Conservation (phyloP, 805 yeast genomes). For the Kodamaea nitidulidarum region DNA sequence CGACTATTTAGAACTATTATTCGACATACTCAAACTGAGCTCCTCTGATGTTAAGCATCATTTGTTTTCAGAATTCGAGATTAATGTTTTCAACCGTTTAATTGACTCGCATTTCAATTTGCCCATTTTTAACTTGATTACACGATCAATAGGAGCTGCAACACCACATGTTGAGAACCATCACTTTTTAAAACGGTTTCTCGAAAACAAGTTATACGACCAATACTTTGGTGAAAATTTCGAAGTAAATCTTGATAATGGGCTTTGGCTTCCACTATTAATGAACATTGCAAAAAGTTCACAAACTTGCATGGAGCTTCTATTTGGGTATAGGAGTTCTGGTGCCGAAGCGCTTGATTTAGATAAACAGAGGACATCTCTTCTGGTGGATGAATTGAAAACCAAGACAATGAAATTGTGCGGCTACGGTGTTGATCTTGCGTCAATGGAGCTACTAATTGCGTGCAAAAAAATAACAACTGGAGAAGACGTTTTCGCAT, state of each 20-base stretch:
- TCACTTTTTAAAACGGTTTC: neutral
- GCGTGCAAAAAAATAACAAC: neutral
- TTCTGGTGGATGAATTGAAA: constrained; percentile 10
- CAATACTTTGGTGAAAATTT: neutral
- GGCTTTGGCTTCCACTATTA: neutral
- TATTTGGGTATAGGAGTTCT: neutral
- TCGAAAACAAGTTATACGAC: neutral
- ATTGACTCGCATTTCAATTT: too few relatives aligned
- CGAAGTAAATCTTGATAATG: neutral
- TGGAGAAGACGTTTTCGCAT: constrained; percentile 2
- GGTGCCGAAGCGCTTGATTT: neutral
- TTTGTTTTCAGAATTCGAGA: constrained; percentile 1
- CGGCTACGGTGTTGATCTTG: neutral
- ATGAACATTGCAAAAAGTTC: neutral
- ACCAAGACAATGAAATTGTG: constrained; percentile 15
- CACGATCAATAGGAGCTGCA: neutral
- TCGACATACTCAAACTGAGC: neutral
- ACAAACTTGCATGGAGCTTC: neutral
- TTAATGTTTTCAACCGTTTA: neutral
- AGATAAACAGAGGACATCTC: neutral
- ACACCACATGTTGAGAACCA: neutral
- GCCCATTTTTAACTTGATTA: too few relatives aligned
- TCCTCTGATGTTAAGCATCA: neutral
- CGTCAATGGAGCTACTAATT: neutral
- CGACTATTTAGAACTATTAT: neutral